Evolutionary conservation across 2,329 filamentous ascomycete genomes (phyloP).

Genomic region (Gaeumannomyces tritici): DNA sequence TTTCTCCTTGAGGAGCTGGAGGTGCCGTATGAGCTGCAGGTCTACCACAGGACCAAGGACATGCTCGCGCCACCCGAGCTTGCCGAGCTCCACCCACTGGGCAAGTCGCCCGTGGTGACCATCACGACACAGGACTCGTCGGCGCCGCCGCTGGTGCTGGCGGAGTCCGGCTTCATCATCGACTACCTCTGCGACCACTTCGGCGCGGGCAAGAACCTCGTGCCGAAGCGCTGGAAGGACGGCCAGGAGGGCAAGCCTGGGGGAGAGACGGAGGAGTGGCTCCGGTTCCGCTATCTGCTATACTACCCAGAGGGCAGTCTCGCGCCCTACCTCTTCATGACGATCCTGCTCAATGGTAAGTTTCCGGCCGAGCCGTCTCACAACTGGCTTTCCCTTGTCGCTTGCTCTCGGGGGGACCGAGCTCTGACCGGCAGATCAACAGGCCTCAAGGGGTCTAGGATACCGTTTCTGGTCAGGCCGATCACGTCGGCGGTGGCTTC

Average conservation of each 20-base stretch:
- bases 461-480: slow-evolving; percentile 45
- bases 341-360: slow-evolving; percentile 47
- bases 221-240: slow-evolving; percentile 44
- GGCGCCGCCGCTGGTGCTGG: slow-evolving; percentile 49
- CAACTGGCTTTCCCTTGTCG: background rate
- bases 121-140: slow-evolving; percentile 36
- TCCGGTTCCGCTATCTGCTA: slow-evolving; percentile 59
- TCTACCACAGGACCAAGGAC: slow-evolving; percentile 56
- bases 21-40: slow-evolving; percentile 68
- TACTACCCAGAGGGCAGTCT: slow-evolving; percentile 81
- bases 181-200: slow-evolving; percentile 72
- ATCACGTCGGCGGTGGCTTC: slow-evolving; percentile 36
- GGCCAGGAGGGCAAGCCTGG: slow-evolving; percentile 48
- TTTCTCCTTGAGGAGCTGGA: slow-evolving; percentile 82
- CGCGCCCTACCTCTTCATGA: slow-evolving; percentile 61
- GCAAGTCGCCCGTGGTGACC: slow-evolving; percentile 74
- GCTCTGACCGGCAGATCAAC: background rate
- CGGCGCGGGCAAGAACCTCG: slow-evolving; percentile 30
- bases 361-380: slow-evolving; percentile 3
- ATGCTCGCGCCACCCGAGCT: slow-evolving; percentile 67
- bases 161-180: slow-evolving; percentile 72
- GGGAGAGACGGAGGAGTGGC: slow-evolving; percentile 51
- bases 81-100: slow-evolving; percentile 70
- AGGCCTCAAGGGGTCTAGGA: slow-evolving; percentile 32
- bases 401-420: background rate